Percentiles rank a stretch among this genome's conserved stretches.
phyloP scores from a whole-genome alignment of 106 monocot genomes.

The Posidonia australis region DNA sequence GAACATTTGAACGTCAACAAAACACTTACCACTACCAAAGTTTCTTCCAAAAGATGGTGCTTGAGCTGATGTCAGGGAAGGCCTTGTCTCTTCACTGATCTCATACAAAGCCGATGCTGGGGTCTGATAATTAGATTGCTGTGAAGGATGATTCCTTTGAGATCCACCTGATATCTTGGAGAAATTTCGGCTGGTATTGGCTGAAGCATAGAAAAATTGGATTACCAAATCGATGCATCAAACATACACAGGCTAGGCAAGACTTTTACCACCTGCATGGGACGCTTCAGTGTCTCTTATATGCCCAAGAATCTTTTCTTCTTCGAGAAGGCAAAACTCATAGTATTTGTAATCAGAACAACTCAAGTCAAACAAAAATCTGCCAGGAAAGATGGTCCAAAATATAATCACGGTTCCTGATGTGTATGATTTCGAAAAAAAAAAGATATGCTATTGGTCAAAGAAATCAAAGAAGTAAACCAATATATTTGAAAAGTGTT shows the following conservation, averaged over 20 bases:
- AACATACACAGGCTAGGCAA: not conserved
- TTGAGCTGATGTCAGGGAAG: slow-evolving; percentile 1
- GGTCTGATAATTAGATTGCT: slow-evolving; percentile 67
- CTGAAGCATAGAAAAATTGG: slow-evolving; percentile 3
- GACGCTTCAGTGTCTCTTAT: slow-evolving; percentile 44
- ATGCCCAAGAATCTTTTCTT: slow-evolving; percentile 54
- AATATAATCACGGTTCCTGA: not conserved
- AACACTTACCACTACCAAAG: not conserved
- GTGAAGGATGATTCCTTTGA: slow-evolving; percentile 20
- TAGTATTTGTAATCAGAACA: slow-evolving; percentile 92
- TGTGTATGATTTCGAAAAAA: too few species aligned
- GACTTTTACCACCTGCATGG: slow-evolving; percentile 21
- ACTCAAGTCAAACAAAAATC: slow-evolving; percentile 83
- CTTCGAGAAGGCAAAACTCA: slow-evolving; percentile 57
- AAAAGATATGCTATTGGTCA: too few species aligned
- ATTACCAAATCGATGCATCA: not conserved
- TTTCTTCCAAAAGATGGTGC: slow-evolving; percentile 7
- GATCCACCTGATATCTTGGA: slow-evolving; percentile 15
- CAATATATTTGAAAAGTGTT: too few species aligned
- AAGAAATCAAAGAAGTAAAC: too few species aligned
- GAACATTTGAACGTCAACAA: not conserved
- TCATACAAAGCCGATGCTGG: slow-evolving; percentile 89
- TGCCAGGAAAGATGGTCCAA: slow-evolving; percentile 16
- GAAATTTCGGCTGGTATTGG: slow-evolving; percentile 5
- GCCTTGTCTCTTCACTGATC: slow-evolving; percentile 26